phyloP scores from a whole-genome alignment of 768 basidiomycete species.

The Podaxis pistillaris region DNA sequence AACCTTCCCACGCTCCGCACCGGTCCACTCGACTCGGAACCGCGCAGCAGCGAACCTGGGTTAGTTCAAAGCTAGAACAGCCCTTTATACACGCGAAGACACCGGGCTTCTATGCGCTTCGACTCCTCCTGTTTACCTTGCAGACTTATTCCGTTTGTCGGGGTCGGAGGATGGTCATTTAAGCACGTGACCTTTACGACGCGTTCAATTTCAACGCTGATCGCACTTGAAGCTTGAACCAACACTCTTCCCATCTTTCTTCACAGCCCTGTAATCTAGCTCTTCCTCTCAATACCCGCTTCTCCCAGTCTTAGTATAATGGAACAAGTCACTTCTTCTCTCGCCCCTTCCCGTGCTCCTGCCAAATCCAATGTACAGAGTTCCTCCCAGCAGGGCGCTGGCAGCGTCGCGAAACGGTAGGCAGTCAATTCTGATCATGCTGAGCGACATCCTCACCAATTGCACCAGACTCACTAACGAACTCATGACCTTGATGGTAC shows the following conservation, averaged over 20 bases:
- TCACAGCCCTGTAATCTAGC: conserved; percentile 16
- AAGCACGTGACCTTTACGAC: conserved; percentile 5
- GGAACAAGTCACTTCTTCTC: conserved; percentile 72
- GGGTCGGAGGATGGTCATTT: not conserved
- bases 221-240: not conserved
- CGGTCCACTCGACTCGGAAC: conserved; percentile 3
- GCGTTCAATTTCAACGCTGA: conserved; percentile 8
- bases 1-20: conserved; percentile 14
- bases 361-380: conserved; percentile 57
- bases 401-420: conserved; percentile 84
- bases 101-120: not conserved
- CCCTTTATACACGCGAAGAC: not conserved
- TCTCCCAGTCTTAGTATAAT: conserved; percentile 35
- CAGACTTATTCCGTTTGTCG: not conserved
- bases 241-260: not conserved
- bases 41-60: not conserved
- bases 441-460: conserved; percentile 9
- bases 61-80: not conserved
- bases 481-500: conserved; percentile 86
- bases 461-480: conserved; percentile 69
- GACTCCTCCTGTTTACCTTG: not conserved
- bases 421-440: conserved; percentile 17
- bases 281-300: conserved; percentile 20
- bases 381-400: conserved; percentile 54
- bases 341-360: conserved; percentile 55